Conservation (phyloP, 192 early-diverging fungal genomes). For the Linnemannia exigua region DNA sequence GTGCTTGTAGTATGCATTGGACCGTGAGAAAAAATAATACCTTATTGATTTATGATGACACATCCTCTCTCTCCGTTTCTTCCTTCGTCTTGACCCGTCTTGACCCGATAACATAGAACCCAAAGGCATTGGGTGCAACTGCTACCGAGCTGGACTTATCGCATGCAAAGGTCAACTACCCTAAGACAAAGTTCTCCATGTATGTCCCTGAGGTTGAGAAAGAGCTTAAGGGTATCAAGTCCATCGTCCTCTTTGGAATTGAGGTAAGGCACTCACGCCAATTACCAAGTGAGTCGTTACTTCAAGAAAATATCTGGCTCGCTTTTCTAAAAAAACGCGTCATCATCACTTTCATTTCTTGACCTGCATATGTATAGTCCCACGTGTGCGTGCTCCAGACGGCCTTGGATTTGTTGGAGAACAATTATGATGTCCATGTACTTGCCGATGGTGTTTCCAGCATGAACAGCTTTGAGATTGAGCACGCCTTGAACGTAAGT, state of each 20-base stretch:
- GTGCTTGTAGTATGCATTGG: not conserved
- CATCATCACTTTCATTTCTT: not conserved
- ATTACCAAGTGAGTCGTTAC: not conserved
- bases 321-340: not conserved
- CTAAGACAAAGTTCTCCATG: constrained; percentile 96
- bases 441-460: constrained; percentile 95
- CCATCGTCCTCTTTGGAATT: constrained; percentile 91
- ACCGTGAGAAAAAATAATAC: constrained; percentile 37
- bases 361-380: constrained; percentile 59
- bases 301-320: no score
- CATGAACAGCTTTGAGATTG: constrained; percentile 85
- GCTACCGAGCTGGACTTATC: constrained; percentile 82
- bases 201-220: constrained; percentile 70
- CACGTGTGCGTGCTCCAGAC: constrained; percentile 98
- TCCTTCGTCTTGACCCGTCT: not conserved
- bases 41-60: not conserved
- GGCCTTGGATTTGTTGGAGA: constrained; percentile 87
- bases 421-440: constrained; percentile 87
- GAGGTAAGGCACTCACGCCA: constrained; percentile 67
- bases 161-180: constrained; percentile 66
- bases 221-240: constrained; percentile 70
- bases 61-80: not conserved
- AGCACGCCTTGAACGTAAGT: constrained; percentile 83
- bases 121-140: constrained; percentile 77
- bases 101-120: constrained; percentile 51